Conservation (phyloP, 2,329 filamentous ascomycete genomes). For the Lachnellula occidentalis region DNA sequence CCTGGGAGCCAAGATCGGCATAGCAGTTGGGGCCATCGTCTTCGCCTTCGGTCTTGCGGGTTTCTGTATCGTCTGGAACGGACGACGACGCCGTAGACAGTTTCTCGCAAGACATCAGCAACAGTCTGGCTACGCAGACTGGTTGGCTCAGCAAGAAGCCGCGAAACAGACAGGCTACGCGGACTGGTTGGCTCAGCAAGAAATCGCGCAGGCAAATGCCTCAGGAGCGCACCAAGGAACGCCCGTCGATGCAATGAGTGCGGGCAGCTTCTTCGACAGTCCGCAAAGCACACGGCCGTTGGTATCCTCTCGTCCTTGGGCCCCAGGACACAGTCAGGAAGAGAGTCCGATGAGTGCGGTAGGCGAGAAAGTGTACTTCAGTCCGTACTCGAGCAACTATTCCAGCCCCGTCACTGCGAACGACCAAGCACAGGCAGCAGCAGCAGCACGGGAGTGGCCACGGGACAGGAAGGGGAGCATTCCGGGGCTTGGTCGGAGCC, state of each 20-base stretch:
- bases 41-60: constrained; percentile 44
- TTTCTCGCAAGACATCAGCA: constrained; percentile 40
- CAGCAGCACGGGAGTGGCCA: constrained; percentile 4
- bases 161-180: constrained; percentile 20
- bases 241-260: constrained; percentile 9
- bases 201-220: constrained; percentile 1
- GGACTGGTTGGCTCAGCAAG: constrained; percentile 18
- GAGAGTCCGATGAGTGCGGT: constrained; percentile 33
- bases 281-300: constrained; percentile 50
- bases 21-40: constrained; percentile 47
- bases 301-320: constrained; percentile 39
- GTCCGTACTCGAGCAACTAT: constrained; percentile 55
- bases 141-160: constrained; percentile 14
- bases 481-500: constrained; percentile 6
- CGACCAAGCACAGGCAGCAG: constrained; percentile 4
- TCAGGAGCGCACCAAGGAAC: constrained; percentile 24
- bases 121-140: constrained; percentile 22
- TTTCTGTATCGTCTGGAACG: constrained; percentile 50
- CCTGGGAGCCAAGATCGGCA: constrained; percentile 52
- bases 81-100: constrained; percentile 48
- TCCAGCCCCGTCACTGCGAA: constrained; percentile 45
- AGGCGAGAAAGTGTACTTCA: constrained; percentile 43
- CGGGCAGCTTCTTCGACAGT: constrained; percentile 40
- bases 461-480: constrained; percentile 18
- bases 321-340: constrained; percentile 30